A percentile compares a stretch with the other conserved stretches of the same genome.
Conservation (phyloP, 768 basidiomycete genomes). For the Exidia glandulosa region DNA sequence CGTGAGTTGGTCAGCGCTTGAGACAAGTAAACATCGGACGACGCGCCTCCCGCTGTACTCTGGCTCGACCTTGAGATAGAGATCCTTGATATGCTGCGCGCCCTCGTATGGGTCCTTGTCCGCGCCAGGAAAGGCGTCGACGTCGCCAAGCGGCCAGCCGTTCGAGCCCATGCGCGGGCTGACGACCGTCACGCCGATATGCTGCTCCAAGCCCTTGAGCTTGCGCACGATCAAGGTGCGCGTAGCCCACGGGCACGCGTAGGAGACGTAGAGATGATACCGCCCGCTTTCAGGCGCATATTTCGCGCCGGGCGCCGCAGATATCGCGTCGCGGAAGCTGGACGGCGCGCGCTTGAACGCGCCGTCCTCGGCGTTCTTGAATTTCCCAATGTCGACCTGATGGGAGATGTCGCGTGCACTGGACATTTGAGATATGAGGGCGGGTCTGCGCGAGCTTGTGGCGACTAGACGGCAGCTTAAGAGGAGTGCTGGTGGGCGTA, state of each 20-base stretch:
- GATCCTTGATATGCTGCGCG: constrained; percentile 64
- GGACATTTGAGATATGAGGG: no score
- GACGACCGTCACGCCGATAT: constrained; percentile 72
- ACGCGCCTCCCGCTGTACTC: constrained; percentile 57
- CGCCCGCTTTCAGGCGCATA: background rate
- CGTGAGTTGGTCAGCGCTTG: background rate
- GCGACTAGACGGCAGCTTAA: no score
- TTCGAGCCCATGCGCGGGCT: constrained; percentile 75
- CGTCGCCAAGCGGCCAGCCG: constrained; percentile 82
- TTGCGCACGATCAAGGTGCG: constrained; percentile 80
- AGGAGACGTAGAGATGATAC: no score
- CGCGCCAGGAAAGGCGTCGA: constrained; percentile 57
- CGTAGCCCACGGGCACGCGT: no score
- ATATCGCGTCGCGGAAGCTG: background rate
- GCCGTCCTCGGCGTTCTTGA: no score
- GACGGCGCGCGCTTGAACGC: background rate
- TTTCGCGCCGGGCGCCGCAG: background rate
- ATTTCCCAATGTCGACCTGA: no score
- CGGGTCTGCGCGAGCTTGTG: no score
- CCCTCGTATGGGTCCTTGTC: constrained; percentile 66
- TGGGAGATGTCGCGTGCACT: no score
- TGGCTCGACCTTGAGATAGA: constrained; percentile 70
- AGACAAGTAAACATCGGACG: background rate
- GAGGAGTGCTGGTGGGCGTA: no score
- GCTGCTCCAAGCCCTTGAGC: constrained; percentile 82